Base-by-base conservation (phyloP, 257 asterid species). In the Coffea eugenioides region DNA sequence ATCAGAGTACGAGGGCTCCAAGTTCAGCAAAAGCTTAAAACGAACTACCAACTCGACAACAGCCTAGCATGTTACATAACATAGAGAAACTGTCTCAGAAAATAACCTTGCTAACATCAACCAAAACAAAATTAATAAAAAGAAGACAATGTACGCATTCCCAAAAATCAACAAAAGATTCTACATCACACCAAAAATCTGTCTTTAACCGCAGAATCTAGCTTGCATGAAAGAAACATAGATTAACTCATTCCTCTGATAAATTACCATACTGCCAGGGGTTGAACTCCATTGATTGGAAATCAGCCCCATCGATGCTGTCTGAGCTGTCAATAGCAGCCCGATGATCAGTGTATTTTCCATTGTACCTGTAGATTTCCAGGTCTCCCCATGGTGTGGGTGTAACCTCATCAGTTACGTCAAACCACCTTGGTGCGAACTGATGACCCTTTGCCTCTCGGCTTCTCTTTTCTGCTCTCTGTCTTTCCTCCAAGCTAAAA, bases 361-460 rank as follows among this genome's bases (percentile, higher is more conserved):
- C 95, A 14, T 92, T 93, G 82, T 73, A 95, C 57, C 75, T 83
- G 43, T 92, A 95, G 41, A 95, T 75, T 85, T 95, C 99, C 87
- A 95, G 83, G 79, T 93, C 99, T 4, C 98, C 99, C 99, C 98
- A 96, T 18, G 99, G 98, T 7, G 99, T 96, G 2, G 97, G 82
- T 23, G 95, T 79, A 31, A 90, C 76, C 75, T 96, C 99, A 13
- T 90, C 93, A 0, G 97, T 90, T 76, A 66, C 59, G 69, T 96
- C 97, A 62, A 96, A 96, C 99, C 99, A 96, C 79, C 89, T 92
- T 15, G 99, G 95, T 68, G 61, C 43, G 85, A 91, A 96, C 66
- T 80, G 66, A 11, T 94, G 94, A 39, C 92, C 93, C 71, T 94
- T 94, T 7, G 90, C 91, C 83, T 96, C 99, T 74, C 99, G 83